Base-by-base conservation (phyloP, 2,329 filamentous ascomycete species). In the Gaeumannomyces sp. region DNA sequence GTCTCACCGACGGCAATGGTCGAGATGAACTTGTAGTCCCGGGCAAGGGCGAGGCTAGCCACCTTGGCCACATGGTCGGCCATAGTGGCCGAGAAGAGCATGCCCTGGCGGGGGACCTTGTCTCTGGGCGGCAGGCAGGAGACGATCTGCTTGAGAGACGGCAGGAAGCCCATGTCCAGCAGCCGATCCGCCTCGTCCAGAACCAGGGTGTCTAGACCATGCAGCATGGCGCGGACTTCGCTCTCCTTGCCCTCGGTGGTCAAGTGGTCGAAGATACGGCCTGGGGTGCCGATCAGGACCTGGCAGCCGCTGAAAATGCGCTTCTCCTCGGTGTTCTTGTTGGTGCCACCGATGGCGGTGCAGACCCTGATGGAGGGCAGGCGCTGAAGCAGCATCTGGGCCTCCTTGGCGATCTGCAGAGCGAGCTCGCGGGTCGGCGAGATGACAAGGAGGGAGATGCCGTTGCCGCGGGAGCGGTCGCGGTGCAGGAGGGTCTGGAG, bases 71-170 rank as follows among this genome's bases (percentile, higher is more conserved):
- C 89, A 73, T 94, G 92, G 29, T 85, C 84, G 56, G 86, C 89
- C 76, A 96, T 89, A 27, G 92, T 96, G 13, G 92, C 92, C 4
- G 89, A 93, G 81, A 95, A 96, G 60, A 95, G 86, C 81, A 91
- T 92, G 62, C 92, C 92, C 68, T 89, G 87, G 63, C 85, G 77
- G 65, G 87, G 80, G 33, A 86, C 83, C 63, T 81, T 75, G 2
- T 78, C 74, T 73, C 88, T 86, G 66, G 83, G 76, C 0, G 91
- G 91, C 4, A 96, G 80, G 14, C 87, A 84, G 69, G 84, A 81
- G 27, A 96, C 81, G 66, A 96, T 93, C 70, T 91, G 89, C 73
- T 90, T 86, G 3, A 96, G 81, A 13, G 89, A 87, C 2, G 87
- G 86, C n/a, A 91, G 87, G 72, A 96, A 96, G 70, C 94, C 92